Conservation (phyloP, 106 monocot genomes). For the Platanthera zijinensis region DNA sequence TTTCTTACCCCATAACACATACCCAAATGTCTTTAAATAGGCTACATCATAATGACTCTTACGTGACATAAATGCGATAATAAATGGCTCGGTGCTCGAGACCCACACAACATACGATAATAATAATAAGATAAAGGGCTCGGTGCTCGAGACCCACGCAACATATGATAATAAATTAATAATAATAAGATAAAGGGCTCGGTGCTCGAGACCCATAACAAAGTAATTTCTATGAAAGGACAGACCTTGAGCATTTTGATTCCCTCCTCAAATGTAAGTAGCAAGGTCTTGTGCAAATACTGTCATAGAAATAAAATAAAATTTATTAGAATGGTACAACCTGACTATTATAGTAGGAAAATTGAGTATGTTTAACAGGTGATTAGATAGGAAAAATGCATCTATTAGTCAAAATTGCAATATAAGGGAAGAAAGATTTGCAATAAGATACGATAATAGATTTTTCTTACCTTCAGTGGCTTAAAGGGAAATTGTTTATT, state of each 20-base stretch:
- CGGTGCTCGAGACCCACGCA: too few relatives aligned
- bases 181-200: too few relatives aligned
- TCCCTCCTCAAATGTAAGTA: conserved; percentile 76
- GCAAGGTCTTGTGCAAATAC: conserved; percentile 74
- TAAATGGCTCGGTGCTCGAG: too few relatives aligned
- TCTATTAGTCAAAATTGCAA: neutral
- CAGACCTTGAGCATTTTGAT: conserved; percentile 88
- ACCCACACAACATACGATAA: too few relatives aligned
- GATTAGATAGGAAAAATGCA: neutral
- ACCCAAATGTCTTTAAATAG: too few relatives aligned
- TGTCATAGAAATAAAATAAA: conserved; percentile 16
- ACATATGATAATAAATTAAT: too few relatives aligned
- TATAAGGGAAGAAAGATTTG: neutral
- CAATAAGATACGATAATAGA: neutral
- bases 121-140: too few relatives aligned
- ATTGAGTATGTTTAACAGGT: neutral
- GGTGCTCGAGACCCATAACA: too few relatives aligned
- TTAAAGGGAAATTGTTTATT: conserved; percentile 81
- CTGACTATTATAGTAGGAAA: neutral
- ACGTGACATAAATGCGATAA: too few relatives aligned
- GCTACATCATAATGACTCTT: too few relatives aligned
- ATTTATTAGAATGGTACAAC: neutral
- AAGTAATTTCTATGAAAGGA: neutral
- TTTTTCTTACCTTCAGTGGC: conserved; percentile 62
- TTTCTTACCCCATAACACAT: too few relatives aligned